Evolutionary conservation across 768 basidiomycete species (phyloP).

Genomic region (Tulasnella sp.): DNA sequence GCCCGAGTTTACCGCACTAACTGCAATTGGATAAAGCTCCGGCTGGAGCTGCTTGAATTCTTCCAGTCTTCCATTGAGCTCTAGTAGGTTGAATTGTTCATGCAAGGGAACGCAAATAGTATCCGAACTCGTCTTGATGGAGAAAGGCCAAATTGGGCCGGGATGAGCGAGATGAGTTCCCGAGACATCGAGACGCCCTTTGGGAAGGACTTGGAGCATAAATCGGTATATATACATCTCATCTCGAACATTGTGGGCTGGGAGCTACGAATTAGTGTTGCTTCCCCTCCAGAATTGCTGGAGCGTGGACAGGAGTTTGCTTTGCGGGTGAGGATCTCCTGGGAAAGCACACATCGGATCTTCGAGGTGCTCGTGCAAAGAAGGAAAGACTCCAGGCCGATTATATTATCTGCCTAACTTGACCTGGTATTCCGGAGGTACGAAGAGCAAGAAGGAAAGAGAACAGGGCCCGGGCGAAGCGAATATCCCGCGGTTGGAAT

Average conservation of each 20-base stretch:
- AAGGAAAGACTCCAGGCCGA: neutral
- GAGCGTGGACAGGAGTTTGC: neutral
- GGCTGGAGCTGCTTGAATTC: neutral
- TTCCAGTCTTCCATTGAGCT: neutral
- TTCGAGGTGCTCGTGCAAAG: neutral
- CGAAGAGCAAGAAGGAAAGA: neutral
- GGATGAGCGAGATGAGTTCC: neutral
- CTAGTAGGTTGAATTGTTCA: neutral
- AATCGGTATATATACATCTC: neutral
- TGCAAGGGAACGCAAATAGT: neutral
- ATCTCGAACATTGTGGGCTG: neutral
- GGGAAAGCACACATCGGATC: neutral
- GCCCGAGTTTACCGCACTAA: neutral
- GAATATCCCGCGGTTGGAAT: neutral
- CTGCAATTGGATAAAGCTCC: neutral
- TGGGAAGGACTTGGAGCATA: neutral
- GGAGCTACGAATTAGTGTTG: neutral
- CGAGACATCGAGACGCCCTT: neutral
- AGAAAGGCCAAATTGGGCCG: neutral
- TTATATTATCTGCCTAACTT: neutral
- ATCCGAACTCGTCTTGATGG: neutral
- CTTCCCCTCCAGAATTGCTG: neutral
- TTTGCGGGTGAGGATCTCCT: neutral
- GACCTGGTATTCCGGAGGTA: neutral
- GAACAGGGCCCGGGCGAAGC: neutral